Percentiles rank a stretch among this genome's conserved stretches.
Evolutionary conservation across 2,329 filamentous ascomycete genomes (phyloP).

Genomic region (Botryosphaeria agaves): DNA sequence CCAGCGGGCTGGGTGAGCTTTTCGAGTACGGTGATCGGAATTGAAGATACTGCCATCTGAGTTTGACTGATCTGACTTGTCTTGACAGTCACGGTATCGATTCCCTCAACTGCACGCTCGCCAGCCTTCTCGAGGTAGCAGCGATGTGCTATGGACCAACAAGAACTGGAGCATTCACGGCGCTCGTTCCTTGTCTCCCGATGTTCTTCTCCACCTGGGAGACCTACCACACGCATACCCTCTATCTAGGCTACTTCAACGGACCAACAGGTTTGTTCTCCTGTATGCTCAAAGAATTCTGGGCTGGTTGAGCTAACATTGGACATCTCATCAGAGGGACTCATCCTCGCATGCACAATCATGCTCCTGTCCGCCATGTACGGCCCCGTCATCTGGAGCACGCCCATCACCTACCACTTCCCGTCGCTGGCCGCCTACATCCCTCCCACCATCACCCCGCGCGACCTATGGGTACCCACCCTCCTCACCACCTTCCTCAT

Average conservation of each 20-base stretch:
- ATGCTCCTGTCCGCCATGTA: conserved; percentile 81
- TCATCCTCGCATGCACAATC: conserved; percentile 71
- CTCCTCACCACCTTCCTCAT: conserved; percentile 27
- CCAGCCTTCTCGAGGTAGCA: conserved; percentile 75
- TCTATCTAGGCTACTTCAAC: conserved; percentile 94
- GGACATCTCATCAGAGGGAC: conserved; percentile 41
- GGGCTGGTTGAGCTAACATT: background rate
- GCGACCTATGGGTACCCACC: conserved; percentile 69
- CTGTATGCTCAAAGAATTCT: background rate
- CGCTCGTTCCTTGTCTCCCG: conserved; percentile 74
- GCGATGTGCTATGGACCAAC: conserved; percentile 84
- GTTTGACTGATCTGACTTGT: too few species aligned
- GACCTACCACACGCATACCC: conserved; percentile 94
- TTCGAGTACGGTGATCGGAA: conserved; percentile 54
- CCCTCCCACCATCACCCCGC: conserved; percentile 56
- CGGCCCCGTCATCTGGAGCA: conserved; percentile 74
- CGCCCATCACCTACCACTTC: conserved; percentile 44
- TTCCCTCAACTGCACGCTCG: conserved; percentile 90
- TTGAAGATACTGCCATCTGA: too few species aligned
- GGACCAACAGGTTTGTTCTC: conserved; percentile 50
- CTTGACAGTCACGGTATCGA: conserved; percentile 69
- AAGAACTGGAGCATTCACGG: conserved; percentile 75
- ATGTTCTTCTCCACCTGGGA: conserved; percentile 99
- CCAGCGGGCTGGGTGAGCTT: conserved; percentile 83
- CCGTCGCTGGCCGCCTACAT: conserved; percentile 31